Base-by-base conservation (phyloP, 306 rosid species). In the Parietaria judaica region DNA sequence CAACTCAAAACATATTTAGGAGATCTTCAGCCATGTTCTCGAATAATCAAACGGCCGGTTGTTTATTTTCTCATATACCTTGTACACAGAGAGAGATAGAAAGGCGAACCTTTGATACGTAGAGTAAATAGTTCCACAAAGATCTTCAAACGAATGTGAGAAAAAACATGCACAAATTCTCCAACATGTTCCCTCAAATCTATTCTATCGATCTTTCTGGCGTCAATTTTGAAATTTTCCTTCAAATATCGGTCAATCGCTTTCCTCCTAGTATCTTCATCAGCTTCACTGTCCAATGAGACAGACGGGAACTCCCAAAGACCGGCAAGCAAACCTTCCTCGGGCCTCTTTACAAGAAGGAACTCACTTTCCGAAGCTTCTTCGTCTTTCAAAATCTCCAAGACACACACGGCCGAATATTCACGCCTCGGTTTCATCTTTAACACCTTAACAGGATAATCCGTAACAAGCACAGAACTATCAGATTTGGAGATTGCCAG, bases 221-320 rank as follows among this genome's bases (percentile, higher is more conserved):
- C 46, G 51, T 83, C 82, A 52, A 91, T 76, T 78, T 74, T 69
- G 59, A 91, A 75, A 49, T 54, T 34, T 13, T 69, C 56, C 49
- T 77, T 73, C 76, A 91, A 67, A 78, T 79, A 80, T 70, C 23
- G 44, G 60, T 85, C 70, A 7, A 72, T 74, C 46, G 76, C 83
- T 73, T 76, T 68, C 70, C 80, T 81, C 81, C 96, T 87, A 46
- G 66, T 56, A 12, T 8, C 66, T 63, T 69, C 52, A 53, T 61
- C 67, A 36, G 79, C 75, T 69, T 87, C 96, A 73, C 83, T 91
- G 38, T 81, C 75, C 69, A 91, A 35, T 55, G 62, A 69, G 70
- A 77, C 84, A 60, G 97, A 91, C 0, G 97, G 97, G 76, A 91
- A 91, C 81, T 91, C 97, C 97, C 97, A 87, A 9, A 85, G 91